phyloP scores from a whole-genome alignment of 352 stramenopile species.

The Pythium dissotocum region DNA sequence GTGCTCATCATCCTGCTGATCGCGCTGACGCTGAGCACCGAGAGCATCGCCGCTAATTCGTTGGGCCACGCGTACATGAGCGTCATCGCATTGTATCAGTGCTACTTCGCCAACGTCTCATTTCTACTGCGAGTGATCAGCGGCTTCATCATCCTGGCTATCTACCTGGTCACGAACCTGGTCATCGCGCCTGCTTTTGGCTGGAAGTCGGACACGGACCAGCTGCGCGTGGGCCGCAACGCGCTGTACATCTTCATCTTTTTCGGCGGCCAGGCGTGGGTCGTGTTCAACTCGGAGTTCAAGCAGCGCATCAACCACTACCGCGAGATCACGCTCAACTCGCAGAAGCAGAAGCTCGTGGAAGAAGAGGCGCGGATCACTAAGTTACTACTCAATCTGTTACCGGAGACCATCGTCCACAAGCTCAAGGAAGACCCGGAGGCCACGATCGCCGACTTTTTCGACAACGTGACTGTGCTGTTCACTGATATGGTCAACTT shows the following conservation, averaged over 20 bases:
- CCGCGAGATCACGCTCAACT: constrained; percentile 78
- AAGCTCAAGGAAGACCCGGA: constrained; percentile 82
- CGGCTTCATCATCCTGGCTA: constrained; percentile 59
- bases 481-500: constrained; percentile 90
- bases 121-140: constrained; percentile 63
- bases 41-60: constrained; percentile 69
- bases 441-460: constrained; percentile 82
- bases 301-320: constrained; percentile 90
- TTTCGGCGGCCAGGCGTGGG: constrained; percentile 73
- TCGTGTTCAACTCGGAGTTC: constrained; percentile 86
- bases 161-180: constrained; percentile 70
- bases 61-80: constrained; percentile 79
- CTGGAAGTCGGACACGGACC: constrained; percentile 43
- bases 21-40: constrained; percentile 57
- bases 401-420: constrained; percentile 84
- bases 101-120: constrained; percentile 81
- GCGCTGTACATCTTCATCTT: constrained; percentile 86
- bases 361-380: constrained; percentile 80
- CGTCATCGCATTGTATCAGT: constrained; percentile 78
- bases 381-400: constrained; percentile 74
- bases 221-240: constrained; percentile 61
- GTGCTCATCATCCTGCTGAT: constrained; percentile 58
- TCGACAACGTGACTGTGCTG: constrained; percentile 83
- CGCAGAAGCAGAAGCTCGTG: constrained; percentile 82
- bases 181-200: constrained; percentile 47